A percentile compares a stretch with the other conserved stretches of the same genome.
Conservation (phyloP, 805 yeast species). For the Candida silvatica region DNA sequence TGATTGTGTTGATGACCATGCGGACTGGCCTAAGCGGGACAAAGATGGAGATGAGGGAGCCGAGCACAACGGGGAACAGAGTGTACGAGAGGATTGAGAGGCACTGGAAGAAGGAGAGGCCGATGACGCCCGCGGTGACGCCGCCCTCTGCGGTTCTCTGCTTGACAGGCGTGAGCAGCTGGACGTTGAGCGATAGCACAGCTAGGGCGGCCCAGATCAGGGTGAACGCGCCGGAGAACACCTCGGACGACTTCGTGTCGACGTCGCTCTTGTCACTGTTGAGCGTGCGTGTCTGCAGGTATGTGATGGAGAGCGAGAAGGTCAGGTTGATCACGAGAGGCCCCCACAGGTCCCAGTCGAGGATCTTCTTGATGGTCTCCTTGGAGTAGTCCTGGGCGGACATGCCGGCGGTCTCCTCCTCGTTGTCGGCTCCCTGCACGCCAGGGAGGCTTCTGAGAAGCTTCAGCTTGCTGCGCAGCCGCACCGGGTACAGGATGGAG, state of each 20-base stretch:
- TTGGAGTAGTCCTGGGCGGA: slow-evolving; percentile 24
- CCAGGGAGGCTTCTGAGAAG: slow-evolving; percentile 16
- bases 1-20: slow-evolving; percentile 29
- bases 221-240: slow-evolving; percentile 46
- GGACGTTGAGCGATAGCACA: slow-evolving; percentile 43
- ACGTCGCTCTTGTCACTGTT: slow-evolving; percentile 20
- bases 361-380: slow-evolving; percentile 25
- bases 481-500: slow-evolving; percentile 29
- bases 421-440: slow-evolving; percentile 10
- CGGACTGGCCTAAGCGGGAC: slow-evolving; percentile 35
- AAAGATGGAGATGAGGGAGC: slow-evolving; percentile 36
- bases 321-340: slow-evolving; percentile 43
- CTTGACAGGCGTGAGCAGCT: slow-evolving; percentile 41
- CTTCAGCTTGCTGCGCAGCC: slow-evolving; percentile 21
- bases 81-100: slow-evolving; percentile 49
- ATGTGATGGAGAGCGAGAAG: slow-evolving; percentile 40
- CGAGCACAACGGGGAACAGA: slow-evolving; percentile 43
- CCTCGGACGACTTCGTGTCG: slow-evolving; percentile 30
- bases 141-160: slow-evolving; percentile 21
- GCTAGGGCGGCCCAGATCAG: slow-evolving; percentile 43
- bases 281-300: slow-evolving; percentile 27
- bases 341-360: slow-evolving; percentile 62
- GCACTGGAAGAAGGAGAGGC: slow-evolving; percentile 46
- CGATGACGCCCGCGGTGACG: slow-evolving; percentile 24
- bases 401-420: slow-evolving; percentile 8